Percentiles rank a stretch among this genome's conserved stretches.
These are phyloP conservation scores for Fusarium acutatum DNA, from an alignment of 2,329 filamentous ascomycete species.

Conservation along the genomic window DNA sequence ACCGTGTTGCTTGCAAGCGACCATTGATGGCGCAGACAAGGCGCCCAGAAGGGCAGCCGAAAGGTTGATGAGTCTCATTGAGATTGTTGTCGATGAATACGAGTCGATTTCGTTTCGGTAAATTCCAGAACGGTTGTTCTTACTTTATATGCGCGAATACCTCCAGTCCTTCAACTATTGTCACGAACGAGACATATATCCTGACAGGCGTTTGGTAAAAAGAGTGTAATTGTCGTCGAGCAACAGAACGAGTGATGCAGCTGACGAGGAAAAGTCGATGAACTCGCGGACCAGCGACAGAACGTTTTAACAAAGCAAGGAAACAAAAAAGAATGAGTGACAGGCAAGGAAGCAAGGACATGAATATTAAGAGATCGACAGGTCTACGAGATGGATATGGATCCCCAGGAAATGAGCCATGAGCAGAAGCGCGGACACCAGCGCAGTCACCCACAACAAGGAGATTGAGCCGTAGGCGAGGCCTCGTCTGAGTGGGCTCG, in stretches of 20 bases:
- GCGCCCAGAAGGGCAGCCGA: slow-evolving; percentile 60
- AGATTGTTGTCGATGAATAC: slow-evolving; percentile 37
- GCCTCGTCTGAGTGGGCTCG: slow-evolving; percentile 25
- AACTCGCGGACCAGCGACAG: slow-evolving; percentile 35
- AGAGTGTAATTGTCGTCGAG: slow-evolving; percentile 38
- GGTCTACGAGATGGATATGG: slow-evolving; percentile 36
- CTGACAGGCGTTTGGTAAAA: slow-evolving; percentile 16
- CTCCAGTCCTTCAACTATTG: slow-evolving; percentile 30
- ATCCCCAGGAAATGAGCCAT: slow-evolving; percentile 41
- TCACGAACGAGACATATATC: slow-evolving; percentile 31
- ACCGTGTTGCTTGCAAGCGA: slow-evolving; percentile 45
- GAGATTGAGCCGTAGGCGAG: slow-evolving; percentile 37
- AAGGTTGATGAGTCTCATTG: slow-evolving; percentile 64
- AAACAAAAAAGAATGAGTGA: slow-evolving; percentile 32
- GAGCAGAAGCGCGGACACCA: slow-evolving; percentile 35
- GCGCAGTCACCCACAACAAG: slow-evolving; percentile 21
- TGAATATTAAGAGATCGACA: slow-evolving; percentile 40
- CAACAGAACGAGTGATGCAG: slow-evolving; percentile 39
- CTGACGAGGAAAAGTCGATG: slow-evolving; percentile 22
- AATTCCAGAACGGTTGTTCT: slow-evolving; percentile 32
- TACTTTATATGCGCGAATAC: slow-evolving; percentile 25
- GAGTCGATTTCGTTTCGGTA: slow-evolving; percentile 24
- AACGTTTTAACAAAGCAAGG: slow-evolving; percentile 34
- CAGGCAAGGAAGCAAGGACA: slow-evolving; percentile 23
- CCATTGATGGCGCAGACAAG: slow-evolving; percentile 53